phyloP scores from a whole-genome alignment of 2,329 filamentous ascomycete genomes.

The Taxawa tesnikishii region DNA sequence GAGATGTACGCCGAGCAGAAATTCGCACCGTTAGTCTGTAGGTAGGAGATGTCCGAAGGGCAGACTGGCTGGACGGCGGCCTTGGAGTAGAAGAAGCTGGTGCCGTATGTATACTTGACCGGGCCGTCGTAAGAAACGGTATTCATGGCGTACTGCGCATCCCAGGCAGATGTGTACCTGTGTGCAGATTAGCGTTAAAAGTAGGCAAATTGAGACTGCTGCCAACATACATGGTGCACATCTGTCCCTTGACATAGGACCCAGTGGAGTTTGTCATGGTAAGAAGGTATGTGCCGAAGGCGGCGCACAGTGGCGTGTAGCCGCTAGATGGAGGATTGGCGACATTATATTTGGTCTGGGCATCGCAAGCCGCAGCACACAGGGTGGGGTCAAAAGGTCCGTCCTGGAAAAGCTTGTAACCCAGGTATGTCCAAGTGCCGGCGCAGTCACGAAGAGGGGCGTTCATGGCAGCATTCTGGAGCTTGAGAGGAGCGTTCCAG shows the following conservation, averaged over 20 bases:
- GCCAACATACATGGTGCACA: slow-evolving; percentile 26
- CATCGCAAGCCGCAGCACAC: slow-evolving; percentile 15
- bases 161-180: slow-evolving; percentile 18
- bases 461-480: slow-evolving; percentile 22
- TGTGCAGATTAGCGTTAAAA: no score
- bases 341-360: slow-evolving; percentile 14
- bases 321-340: slow-evolving; percentile 10
- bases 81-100: no score
- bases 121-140: slow-evolving; percentile 9
- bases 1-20: slow-evolving; percentile 2
- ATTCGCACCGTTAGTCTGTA: neutral
- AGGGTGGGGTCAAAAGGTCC: slow-evolving; percentile 13
- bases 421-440: slow-evolving; percentile 14
- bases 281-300: slow-evolving; percentile 27
- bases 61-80: no score
- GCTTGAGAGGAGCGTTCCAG: slow-evolving; percentile 15
- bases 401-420: no score
- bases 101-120: no score
- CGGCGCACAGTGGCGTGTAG: slow-evolving; percentile 11
- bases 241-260: slow-evolving; percentile 23
- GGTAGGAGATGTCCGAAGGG: slow-evolving; percentile 2
- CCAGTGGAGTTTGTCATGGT: slow-evolving; percentile 23
- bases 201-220: no score
- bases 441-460: slow-evolving; percentile 14
- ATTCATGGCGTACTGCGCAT: slow-evolving; percentile 11